A percentile compares a stretch with the other conserved stretches of the same genome.
These are phyloP conservation scores for Fomitopsis serialis DNA, from an alignment of 768 basidiomycete genomes.

Conservation along the genomic window DNA sequence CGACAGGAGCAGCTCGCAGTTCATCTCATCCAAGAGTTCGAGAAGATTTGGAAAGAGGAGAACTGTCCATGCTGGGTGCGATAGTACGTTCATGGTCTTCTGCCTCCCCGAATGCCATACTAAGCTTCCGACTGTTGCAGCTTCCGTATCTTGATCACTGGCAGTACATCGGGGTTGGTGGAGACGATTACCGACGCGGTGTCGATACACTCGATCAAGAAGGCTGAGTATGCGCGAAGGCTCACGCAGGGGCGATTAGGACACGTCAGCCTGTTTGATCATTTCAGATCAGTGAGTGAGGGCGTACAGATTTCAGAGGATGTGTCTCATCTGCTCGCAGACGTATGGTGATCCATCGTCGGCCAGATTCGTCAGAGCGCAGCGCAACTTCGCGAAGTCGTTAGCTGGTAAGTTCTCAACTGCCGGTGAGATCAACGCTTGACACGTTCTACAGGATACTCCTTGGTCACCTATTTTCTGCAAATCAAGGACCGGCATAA, in stretches of 20 bases:
- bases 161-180: conserved; percentile 87
- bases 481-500: conserved; percentile 99
- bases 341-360: conserved; percentile 88
- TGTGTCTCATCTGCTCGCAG: conserved; percentile 32
- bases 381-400: conserved; percentile 91
- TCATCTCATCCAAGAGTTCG: conserved; percentile 90
- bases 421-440: not conserved
- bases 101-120: not conserved
- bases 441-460: conserved; percentile 64
- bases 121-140: conserved; percentile 34
- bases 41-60: conserved; percentile 93
- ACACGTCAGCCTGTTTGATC: conserved; percentile 86
- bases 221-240: conserved; percentile 92
- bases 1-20: conserved; percentile 97
- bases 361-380: conserved; percentile 84
- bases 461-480: conserved; percentile 90
- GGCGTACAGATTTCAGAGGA: not conserved
- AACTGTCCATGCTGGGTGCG: conserved; percentile 89
- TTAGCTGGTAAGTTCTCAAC: conserved; percentile 63
- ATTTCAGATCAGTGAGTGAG: conserved; percentile 74
- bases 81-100: conserved; percentile 48
- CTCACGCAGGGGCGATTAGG: conserved; percentile 75
- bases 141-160: conserved; percentile 94
- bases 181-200: conserved; percentile 99
- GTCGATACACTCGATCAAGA: conserved; percentile 99